Percentiles rank a stretch among this genome's conserved stretches.
phyloP scores from a whole-genome alignment of 768 basidiomycete species.

The Tricholoma terreum region DNA sequence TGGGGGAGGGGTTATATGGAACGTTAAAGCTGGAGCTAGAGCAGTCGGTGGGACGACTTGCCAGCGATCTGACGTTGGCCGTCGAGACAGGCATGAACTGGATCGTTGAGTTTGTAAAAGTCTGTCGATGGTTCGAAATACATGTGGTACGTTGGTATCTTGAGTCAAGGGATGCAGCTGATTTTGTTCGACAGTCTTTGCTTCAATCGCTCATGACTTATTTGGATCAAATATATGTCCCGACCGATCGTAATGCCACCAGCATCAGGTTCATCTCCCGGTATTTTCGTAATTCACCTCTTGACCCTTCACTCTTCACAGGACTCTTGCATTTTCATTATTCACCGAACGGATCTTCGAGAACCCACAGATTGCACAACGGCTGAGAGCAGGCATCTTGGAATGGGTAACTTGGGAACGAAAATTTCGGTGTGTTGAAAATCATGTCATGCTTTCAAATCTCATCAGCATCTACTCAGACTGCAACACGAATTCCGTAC shows the following conservation, averaged over 20 bases:
- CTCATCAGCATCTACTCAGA: conserved; percentile 21
- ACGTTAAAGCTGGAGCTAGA: conserved; percentile 60
- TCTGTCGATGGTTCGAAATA: conserved; percentile 61
- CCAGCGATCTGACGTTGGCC: conserved; percentile 31
- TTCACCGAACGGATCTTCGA: conserved; percentile 53
- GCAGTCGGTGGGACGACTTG: conserved; percentile 42
- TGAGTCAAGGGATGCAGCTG: background rate
- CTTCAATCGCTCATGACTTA: conserved; percentile 65
- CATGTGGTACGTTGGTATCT: conserved; percentile 49
- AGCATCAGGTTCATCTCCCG: conserved; percentile 43
- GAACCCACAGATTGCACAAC: conserved; percentile 39
- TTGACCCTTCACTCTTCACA: conserved; percentile 15
- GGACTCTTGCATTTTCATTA: conserved; percentile 54
- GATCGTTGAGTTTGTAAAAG: conserved; percentile 52
- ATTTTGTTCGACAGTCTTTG: conserved; percentile 39
- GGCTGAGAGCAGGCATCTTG: conserved; percentile 42
- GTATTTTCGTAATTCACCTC: background rate
- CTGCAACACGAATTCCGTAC: conserved; percentile 35
- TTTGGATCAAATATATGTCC: conserved; percentile 66
- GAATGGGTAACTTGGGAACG: conserved; percentile 59
- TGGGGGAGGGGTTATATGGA: conserved; percentile 58
- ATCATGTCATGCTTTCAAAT: background rate
- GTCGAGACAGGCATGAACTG: conserved; percentile 44
- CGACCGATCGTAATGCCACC: conserved; percentile 31
- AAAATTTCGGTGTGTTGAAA: conserved; percentile 29